These are phyloP conservation scores for Monilinia vaccinii-corymbosi DNA, from an alignment of 2,329 filamentous ascomycete species.

Conservation along the genomic window DNA sequence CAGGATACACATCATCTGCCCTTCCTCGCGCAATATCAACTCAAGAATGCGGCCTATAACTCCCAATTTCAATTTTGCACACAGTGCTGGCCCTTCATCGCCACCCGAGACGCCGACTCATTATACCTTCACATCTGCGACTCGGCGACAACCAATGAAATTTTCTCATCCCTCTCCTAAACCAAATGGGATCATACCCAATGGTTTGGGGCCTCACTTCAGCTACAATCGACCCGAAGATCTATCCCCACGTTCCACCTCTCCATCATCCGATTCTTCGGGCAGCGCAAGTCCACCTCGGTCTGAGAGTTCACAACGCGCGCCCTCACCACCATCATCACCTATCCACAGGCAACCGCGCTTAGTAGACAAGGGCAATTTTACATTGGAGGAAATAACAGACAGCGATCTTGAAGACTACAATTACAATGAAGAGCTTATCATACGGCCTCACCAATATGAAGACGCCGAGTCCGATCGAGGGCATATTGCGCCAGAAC, in stretches of 20 bases:
- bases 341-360: slow-evolving; percentile 6
- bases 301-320: slow-evolving; percentile 22
- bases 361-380: slow-evolving; percentile 22
- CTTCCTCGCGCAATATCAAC: slow-evolving; percentile 1
- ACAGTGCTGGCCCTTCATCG: slow-evolving; percentile 35
- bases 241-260: slow-evolving; percentile 34
- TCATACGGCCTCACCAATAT: slow-evolving; percentile 28
- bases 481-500: slow-evolving; percentile 16
- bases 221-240: slow-evolving; percentile 31
- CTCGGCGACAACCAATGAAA: slow-evolving; percentile 22
- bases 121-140: slow-evolving; percentile 25
- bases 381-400: slow-evolving; percentile 27
- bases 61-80: slow-evolving; percentile 33
- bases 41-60: slow-evolving; percentile 35
- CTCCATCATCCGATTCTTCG: slow-evolving; percentile 21
- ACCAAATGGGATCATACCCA: slow-evolving; percentile 35
- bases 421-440: slow-evolving; percentile 24
- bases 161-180: slow-evolving; percentile 22
- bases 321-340: slow-evolving; percentile 10
- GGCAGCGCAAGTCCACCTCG: slow-evolving; percentile 21
- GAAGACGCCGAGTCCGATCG: slow-evolving; percentile 28
- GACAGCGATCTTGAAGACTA: slow-evolving; percentile 25
- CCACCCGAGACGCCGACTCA: slow-evolving; percentile 40
- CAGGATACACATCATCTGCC: neutral
- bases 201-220: slow-evolving; percentile 29